Base-by-base conservation (phyloP, 306 rosid genomes). In the Ormosia emarginata region DNA sequence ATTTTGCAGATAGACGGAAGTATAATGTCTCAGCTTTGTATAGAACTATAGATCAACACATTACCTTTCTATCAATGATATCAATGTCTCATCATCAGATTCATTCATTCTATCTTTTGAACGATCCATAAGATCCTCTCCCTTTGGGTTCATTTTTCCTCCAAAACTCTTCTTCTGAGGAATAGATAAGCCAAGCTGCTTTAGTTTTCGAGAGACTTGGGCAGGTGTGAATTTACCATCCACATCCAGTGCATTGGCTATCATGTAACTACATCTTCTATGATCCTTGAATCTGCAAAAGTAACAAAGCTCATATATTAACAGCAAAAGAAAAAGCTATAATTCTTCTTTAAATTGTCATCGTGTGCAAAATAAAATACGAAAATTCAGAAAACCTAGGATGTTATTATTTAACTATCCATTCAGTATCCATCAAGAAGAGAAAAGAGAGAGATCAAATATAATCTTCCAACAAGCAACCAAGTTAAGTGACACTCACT, bases 161-260 rank as follows among this genome's bases (percentile, higher is more conserved):
- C 73, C 53, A 76, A 74, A 87, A 79, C 71, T 90, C 84, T 81
- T 94, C 85, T 74, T 86, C 64, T 3, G 86, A 43, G 95, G 84
- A 88, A 86, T 40, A 44, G 41, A 63, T 85, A 95, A 83, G 24
- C 98, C 98, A 79, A 95, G 92, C 88, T 95, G 89, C 90, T 93
- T 93, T 64, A 95, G 99, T 79, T 93, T 93, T 69, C 83, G 91
- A 81, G 92, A 90, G 85, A 95, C 90, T 82, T 89, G 95, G 5
- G 89, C 80, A 86, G 99, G 84, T 44, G 92, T 89, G 82, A 90
- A 84, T 81, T 95, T 88, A 52, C 82, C 86, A 73, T 86, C 91
- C 24, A 53, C 86, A 74, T 87, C 97, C 87, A 91, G 85, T 77
- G 93, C 93, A 79, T 86, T 91, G 72, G 98, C 97, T 87, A 95